Percentiles rank a stretch among this genome's conserved stretches.
phyloP scores from a whole-genome alignment of 1,139 yeast species.

The Yamadazyma atmosphaerica region DNA sequence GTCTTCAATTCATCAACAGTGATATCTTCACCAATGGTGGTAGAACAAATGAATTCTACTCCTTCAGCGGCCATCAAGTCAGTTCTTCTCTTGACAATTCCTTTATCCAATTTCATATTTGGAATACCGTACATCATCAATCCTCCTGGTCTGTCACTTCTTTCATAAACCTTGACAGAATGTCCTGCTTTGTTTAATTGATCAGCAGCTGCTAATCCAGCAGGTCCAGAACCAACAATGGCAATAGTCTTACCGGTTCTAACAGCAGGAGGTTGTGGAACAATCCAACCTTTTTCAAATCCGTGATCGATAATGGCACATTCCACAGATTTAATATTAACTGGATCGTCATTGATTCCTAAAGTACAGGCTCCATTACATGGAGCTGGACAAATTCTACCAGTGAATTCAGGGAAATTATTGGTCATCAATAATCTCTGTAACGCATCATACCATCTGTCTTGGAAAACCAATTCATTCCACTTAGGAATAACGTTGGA shows the following conservation, averaged over 20 bases:
- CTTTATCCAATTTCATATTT: constrained; percentile 96
- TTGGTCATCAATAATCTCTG: constrained; percentile 93
- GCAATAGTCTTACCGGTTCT: constrained; percentile 89
- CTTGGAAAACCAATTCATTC: constrained; percentile 94
- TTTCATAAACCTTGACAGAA: constrained; percentile 84
- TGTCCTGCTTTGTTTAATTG: constrained; percentile 97
- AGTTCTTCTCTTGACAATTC: constrained; percentile 88
- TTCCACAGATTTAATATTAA: constrained; percentile 94
- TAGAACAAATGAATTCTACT: constrained; percentile 69
- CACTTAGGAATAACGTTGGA: constrained; percentile 97
- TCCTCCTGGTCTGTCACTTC: constrained; percentile 96
- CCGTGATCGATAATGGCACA: constrained; percentile 96
- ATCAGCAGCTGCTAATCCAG: constrained; percentile 96
- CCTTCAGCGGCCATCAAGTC: constrained; percentile 93
- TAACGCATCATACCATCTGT: constrained; percentile 92
- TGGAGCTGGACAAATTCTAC: constrained; percentile 98
- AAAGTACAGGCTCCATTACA: constrained; percentile 98
- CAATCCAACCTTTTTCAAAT: constrained; percentile 95
- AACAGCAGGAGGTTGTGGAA: constrained; percentile 71
- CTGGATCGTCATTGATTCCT: constrained; percentile 93
- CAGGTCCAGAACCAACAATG: constrained; percentile 93
- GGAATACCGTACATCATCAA: constrained; percentile 98
- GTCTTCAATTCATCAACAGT: constrained; percentile 67
- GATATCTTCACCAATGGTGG: constrained; percentile 82
- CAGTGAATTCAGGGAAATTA: constrained; percentile 98